Base-by-base conservation (phyloP, 805 yeast genomes). In the Cyberlindnera saturnus region DNA sequence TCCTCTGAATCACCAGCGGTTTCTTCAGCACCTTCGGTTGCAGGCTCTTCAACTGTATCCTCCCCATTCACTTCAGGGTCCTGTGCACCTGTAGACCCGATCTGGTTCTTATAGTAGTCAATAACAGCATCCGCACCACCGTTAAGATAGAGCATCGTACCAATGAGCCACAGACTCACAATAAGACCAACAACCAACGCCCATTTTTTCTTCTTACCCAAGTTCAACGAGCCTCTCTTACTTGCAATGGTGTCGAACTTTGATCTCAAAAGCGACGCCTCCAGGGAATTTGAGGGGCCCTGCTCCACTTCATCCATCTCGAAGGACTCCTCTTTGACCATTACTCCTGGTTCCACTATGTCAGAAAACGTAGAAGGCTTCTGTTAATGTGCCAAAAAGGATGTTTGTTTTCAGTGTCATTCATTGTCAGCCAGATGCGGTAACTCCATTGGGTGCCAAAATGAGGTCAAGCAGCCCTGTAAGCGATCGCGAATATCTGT, bases 31-130 rank as follows among this genome's bases (percentile, higher is more conserved):
- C 30, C 35, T 30, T 36, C 31, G 30, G 8, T 32, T 15, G 13
- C 14, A 20, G 31, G 32, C 3, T 40, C 42, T 2, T 31, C 33
- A 31, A n/a, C 4, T 7, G 15, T 9, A 2, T 31, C 15, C 19
- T 35, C 43, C 26, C n/a, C 15, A 2, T 30, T 32, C 6, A 36
- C 39, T 11, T 42, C 45, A 2, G 47, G 43, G 16, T 36, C 41
- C 14, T 6, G 31, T 11, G 15, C 15, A 11, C 45, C 48, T 3
- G 47, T 36, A 1, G 32, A 15, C 0, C 56, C 57, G 1, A 40
- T 18, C 28, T 42, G 45, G 34, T 33, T 45, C 45, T 54, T 51
- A 45, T 56, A 56, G 34, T 56, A 56, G 23, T 56, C 56, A 3
- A 50, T 16, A 1, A 55, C 45, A 10, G 45, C 42, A 15, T 45